These are phyloP conservation scores for Pezicula rhizophila DNA, from an alignment of 2,329 filamentous ascomycete species.

Conservation along the genomic window DNA sequence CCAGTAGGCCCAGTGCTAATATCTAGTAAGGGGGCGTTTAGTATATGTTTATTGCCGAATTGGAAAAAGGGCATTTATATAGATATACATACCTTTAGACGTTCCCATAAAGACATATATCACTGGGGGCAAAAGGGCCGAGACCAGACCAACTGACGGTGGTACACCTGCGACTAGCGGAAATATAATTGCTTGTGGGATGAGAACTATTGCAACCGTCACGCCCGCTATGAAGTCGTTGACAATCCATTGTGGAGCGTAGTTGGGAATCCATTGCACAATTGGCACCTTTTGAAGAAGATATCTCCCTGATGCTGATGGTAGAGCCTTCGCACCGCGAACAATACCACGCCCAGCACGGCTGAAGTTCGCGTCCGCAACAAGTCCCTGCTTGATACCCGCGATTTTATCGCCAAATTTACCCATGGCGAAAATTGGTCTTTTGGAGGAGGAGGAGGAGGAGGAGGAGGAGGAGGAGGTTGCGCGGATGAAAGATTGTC, in stretches of 20 bases:
- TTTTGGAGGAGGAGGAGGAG: no score
- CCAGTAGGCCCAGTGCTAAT: slow-evolving; percentile 51
- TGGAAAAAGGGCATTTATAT: slow-evolving; percentile 1
- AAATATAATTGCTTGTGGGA: slow-evolving; percentile 54
- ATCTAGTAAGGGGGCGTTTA: slow-evolving; percentile 42
- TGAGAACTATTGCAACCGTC: slow-evolving; percentile 53
- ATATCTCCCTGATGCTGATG: slow-evolving; percentile 46
- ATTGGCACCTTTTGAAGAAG: slow-evolving; percentile 55
- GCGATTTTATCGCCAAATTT: background rate
- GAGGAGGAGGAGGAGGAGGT: no score
- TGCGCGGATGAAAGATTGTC: background rate
- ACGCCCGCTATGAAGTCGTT: slow-evolving; percentile 57
- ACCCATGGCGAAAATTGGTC: background rate
- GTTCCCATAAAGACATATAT: slow-evolving; percentile 56
- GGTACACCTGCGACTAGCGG: slow-evolving; percentile 56
- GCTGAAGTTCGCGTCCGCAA: slow-evolving; percentile 9
- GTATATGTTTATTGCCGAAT: background rate
- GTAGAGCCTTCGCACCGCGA: slow-evolving; percentile 7
- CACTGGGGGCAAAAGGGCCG: slow-evolving; percentile 50
- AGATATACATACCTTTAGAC: slow-evolving; percentile 42
- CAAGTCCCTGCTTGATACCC: background rate
- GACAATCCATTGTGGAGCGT: slow-evolving; percentile 53
- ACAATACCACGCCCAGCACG: slow-evolving; percentile 10
- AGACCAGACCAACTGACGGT: slow-evolving; percentile 55
- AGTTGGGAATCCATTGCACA: slow-evolving; percentile 53